Conservation (phyloP, 2,329 filamentous ascomycete genomes). For the Nigrograna mackinnonii region DNA sequence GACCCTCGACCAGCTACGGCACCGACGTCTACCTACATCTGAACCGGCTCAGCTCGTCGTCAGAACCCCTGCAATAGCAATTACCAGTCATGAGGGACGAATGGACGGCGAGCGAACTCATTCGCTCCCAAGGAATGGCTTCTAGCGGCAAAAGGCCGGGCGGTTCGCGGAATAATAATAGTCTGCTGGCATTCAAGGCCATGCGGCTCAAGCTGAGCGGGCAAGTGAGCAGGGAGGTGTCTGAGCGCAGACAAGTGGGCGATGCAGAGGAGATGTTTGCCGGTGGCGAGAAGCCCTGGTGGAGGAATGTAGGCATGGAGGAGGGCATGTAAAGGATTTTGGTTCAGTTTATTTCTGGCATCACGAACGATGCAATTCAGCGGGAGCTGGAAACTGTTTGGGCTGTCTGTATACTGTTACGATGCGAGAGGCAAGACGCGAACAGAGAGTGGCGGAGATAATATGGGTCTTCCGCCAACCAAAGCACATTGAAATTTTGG, state of each 20-base stretch:
- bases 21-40: slow-evolving; percentile 98
- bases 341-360: no score
- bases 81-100: slow-evolving; percentile 86
- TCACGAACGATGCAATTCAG: no score
- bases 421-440: no score
- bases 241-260: slow-evolving; percentile 86
- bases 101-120: slow-evolving; percentile 46
- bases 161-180: slow-evolving; percentile 10
- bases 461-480: no score
- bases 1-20: slow-evolving; percentile 70
- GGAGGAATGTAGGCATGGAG: slow-evolving; percentile 54
- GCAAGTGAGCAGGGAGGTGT: slow-evolving; percentile 63
- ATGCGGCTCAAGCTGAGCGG: slow-evolving; percentile 72
- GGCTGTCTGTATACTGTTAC: no score
- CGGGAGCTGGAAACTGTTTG: no score
- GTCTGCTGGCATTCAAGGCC: slow-evolving; percentile 51
- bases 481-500: no score
- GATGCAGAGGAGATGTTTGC: slow-evolving; percentile 78
- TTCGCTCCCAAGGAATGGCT: slow-evolving; percentile 66
- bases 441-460: no score
- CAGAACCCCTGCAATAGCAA: slow-evolving; percentile 92
- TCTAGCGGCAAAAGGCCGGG: slow-evolving; percentile 20
- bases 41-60: slow-evolving; percentile 92
- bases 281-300: slow-evolving; percentile 43
- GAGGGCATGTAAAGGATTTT: slow-evolving; percentile 48